Conservation (phyloP, 2,329 filamentous ascomycete species). For the Aspergillus proliferans region DNA sequence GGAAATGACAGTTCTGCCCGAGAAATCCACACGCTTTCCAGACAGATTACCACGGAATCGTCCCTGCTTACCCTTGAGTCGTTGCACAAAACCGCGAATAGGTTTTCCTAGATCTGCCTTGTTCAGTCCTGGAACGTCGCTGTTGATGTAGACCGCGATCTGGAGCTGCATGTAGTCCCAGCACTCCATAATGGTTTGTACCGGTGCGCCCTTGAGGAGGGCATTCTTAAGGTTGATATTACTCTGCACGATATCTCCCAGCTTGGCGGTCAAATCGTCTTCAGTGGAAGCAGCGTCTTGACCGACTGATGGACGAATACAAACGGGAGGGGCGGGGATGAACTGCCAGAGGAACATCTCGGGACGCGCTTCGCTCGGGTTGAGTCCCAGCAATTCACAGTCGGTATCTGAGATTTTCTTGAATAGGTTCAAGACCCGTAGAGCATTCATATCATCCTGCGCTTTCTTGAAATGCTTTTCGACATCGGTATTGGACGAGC, state of each 20-base stretch:
- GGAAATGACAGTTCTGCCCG: slow-evolving; percentile 92
- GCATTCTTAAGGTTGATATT: slow-evolving; percentile 81
- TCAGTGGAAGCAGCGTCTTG: slow-evolving; percentile 92
- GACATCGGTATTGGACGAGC: slow-evolving; percentile 69
- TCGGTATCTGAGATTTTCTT: slow-evolving; percentile 78
- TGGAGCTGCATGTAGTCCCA: slow-evolving; percentile 97
- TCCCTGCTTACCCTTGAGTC: slow-evolving; percentile 93
- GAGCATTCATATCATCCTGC: slow-evolving; percentile 86
- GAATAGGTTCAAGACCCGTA: slow-evolving; percentile 85
- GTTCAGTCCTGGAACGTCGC: slow-evolving; percentile 86
- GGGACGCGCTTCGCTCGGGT: slow-evolving; percentile 77
- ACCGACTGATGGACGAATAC: slow-evolving; percentile 86
- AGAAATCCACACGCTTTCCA: slow-evolving; percentile 98
- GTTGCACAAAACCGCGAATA: slow-evolving; percentile 88
- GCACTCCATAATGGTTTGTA: slow-evolving; percentile 91
- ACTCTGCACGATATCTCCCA: slow-evolving; percentile 93
- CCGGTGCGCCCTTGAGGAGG: slow-evolving; percentile 71
- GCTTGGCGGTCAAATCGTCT: slow-evolving; percentile 91
- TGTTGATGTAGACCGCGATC: slow-evolving; percentile 97
- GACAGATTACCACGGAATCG: slow-evolving; percentile 95
- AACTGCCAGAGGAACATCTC: slow-evolving; percentile 99
- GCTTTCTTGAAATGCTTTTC: slow-evolving; percentile 89
- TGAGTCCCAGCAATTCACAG: slow-evolving; percentile 83
- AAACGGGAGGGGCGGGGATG: slow-evolving; percentile 86
- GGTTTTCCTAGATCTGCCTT: slow-evolving; percentile 81